Evolutionary conservation across 306 rosid species (phyloP), one percentile per base, ranked within the genome.

Genomic region (Ammopiptanthus mongolicus): DNA sequence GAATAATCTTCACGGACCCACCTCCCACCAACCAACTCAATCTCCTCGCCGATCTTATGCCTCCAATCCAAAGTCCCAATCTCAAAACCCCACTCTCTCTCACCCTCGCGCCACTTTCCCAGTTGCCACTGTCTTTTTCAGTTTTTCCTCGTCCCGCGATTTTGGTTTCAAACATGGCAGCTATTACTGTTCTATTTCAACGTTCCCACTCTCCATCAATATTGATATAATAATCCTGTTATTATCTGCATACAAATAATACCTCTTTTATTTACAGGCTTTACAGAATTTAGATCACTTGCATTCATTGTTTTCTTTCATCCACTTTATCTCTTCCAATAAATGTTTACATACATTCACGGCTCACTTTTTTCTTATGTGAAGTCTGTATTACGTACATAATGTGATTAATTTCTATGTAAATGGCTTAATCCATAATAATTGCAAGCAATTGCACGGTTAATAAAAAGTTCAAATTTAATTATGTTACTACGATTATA

Each of bases 21-120:
- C 80, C 10, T 25, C 36, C 34, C 55, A 46, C 91, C 87, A 75
- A 83, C 89, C 85, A 67, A 13, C 66, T 12, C 71, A 44, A 57
- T 77, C 36, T 66, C 22, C 46, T 39, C 46, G 8, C 17, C 47
- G 47, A 68, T 36, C n/a, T 22, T 84, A 21, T 51, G 31, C 34
- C 47, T 21, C 58, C 36, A 41, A 25, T 37, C 14, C 57, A 48
- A 48, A 19, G 25, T 42, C 36, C 64, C 19, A 11, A 11, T 51
- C 62, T 44, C 15, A 39, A 28, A 13, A 15, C 12, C 56, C 10
- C 19, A 8, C n/a, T 2, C 21, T 28, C 11, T 0, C 9, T 10
- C 11, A 19, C 10, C n/a, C n/a, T n/a, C n/a, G n/a, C n/a, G n/a
- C n/a, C n/a, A n/a, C n/a, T n/a, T n/a, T 42, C 48, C 41, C 41